Evolutionary conservation across 148 eudicot species (phyloP), one percentile per base, ranked within the genome.

Genomic region (Rhododendron vialii): DNA sequence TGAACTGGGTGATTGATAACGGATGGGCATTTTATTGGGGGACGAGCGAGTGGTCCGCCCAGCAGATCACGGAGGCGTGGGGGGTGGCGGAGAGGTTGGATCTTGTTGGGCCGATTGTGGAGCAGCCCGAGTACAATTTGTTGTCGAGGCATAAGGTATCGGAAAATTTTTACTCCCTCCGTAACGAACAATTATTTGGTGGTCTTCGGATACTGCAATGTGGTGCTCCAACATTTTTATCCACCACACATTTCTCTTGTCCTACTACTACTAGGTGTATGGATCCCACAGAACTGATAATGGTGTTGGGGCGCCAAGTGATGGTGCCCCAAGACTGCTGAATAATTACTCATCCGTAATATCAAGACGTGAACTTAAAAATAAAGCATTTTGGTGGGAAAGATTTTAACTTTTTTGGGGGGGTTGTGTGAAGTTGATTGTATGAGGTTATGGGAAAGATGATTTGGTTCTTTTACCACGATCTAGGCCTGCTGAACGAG

Each of bases 1-100:
- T 97, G 98, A 97, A 97, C 74, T 91, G 92, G 80, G 99, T 97
- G 86, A 97, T 97, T 81, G 98, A 97, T 38, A 83, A 97, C 71
- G 99, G 99, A 4, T 94, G 95, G 98, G 99, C 99, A 11, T 97
- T 89, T 78, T 97, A 97, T 74, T 97, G 99, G 99, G 99, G 99
- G 18, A 97, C 99, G 0, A 97, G 99, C 63, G 99, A 97, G 90
- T 97, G 99, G 99, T 94, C 98, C 17, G 95, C 99, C 10, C 99
- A 97, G 89, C 99, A 97, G 94, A 95, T 97, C 43, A 97, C 98
- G 0, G 99, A 97, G 91, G 99, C 98, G 0, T 97, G 99, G 91
- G 94, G 91, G 14, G 89, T 92, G 45, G 99, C 99, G 6, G 53
- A 95, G 35, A 84, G 95, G 78, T 88, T 97, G 87, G 98, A 91